Evolutionary conservation across 805 yeast species (phyloP), one percentile per base, ranked within the genome.

Genomic region (Wickerhamiella brachini): DNA sequence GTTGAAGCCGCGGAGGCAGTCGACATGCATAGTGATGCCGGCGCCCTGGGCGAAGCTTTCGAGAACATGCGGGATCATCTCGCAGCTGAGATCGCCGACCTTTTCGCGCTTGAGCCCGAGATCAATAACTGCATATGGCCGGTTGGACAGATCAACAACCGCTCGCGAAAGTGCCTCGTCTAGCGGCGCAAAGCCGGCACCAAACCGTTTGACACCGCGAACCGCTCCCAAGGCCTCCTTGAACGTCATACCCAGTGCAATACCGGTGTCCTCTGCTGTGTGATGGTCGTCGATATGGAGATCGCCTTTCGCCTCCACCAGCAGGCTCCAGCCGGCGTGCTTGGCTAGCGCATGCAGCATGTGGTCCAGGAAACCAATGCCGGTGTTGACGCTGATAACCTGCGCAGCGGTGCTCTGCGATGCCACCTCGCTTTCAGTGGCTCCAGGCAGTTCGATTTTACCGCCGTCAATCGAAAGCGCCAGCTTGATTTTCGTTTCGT

Each of bases 331-430:
- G 17, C 97, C 97, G 1, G 95, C 74, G 68, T 93, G 98, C 63
- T 93, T 93, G 41, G 97, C 96, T 59, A 93, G 72, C 0, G 98
- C 98, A 62, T 90, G 96, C 47, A 93, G 72, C 98, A 93, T 93
- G 68, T 93, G 98, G 70, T 93, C 97, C 53, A 90, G 70, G 64
- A 93, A 93, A 0, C 97, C 98, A 51, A 93, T 78, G 49, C 98
- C 98, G 0, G 97, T 84, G 61, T 85, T 84, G 49, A 93, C 80
- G 31, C 79, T 72, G 53, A 93, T 88, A 9, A 75, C 71, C 67
- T 90, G 97, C 6, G 83, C 68, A 13, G 75, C 68, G 0, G 95
- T 78, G 21, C 74, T 63, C 62, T 87, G 95, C 21, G 81, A 64
- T 21, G 95, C 95, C 44, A 70, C 67, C 17, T 56, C 59, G 38